Base-by-base conservation (phyloP, 768 basidiomycete genomes). In the Rhodosporidiobolus odoratus region DNA sequence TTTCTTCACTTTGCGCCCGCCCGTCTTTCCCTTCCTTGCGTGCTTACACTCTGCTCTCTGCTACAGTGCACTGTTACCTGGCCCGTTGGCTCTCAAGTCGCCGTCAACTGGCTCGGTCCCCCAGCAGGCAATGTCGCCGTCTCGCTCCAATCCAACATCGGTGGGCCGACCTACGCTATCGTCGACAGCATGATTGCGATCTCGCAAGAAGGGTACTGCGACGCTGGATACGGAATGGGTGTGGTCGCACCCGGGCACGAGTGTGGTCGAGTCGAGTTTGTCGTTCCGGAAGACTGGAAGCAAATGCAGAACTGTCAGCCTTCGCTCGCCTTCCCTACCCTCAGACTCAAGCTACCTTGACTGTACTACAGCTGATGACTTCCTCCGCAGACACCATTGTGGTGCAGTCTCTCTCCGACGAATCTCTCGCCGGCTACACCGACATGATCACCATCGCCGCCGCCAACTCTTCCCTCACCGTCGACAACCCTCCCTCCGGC, bases 71-170 rank as follows among this genome's bases (percentile, higher is more conserved):
- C 34, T 27, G 71, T 75, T 21, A 62, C 58, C 34, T 75, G 71
- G 70, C 37, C 68, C 13, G 47, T 72, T n/a, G 74, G 74, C 23
- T 58, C 68, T 23, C 1, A 38, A 6, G 65, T 67, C 30, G 61
- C 59, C 19, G 70, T 75, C 37, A 75, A 75, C 65, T 75, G 74
- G 74, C 64, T 75, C 57, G 58, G 58, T 34, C 71, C 74, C 7
- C 61, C 71, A 13, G n/a, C 65, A 2, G 74, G 74, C 23, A 41
- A 72, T 58, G 74, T 75, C 40, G 43, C 58, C 1, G 68, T 75
- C 48, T 54, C 60, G 50, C 64, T 75, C 54, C 58, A n/a, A 38
- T 60, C 53, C 45, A 75, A 71, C 59, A 57, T 64, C 21, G 69
- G 67, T 21, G 70, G 70, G 3, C 64, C 74, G 45, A 66, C 58